Conservation (phyloP, 2,329 filamentous ascomycete genomes). For the Pestalotiopsis sp. region DNA sequence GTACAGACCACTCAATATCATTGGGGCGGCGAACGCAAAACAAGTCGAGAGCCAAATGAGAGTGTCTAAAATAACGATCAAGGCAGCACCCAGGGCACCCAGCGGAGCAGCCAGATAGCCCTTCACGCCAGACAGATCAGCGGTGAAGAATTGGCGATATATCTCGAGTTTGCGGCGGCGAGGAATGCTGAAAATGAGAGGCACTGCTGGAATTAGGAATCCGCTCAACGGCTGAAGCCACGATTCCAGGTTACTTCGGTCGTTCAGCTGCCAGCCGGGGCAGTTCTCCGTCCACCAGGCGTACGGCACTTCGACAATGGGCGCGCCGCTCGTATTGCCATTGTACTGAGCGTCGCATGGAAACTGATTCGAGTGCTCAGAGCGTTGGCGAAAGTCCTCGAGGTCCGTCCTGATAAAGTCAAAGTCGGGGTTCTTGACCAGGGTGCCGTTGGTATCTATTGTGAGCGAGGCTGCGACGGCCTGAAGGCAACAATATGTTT, state of each 20-base stretch:
- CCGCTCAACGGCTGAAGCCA: conserved; percentile 11
- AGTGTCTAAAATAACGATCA: conserved; percentile 5
- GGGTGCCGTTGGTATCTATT: neutral
- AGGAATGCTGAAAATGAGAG: conserved; percentile 8
- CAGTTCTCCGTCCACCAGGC: conserved; percentile 2
- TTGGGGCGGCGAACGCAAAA: conserved; percentile 9
- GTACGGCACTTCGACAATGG: conserved; percentile 1
- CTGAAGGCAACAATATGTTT: conserved; percentile 7
- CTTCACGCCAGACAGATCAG: conserved; percentile 5
- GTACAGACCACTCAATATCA: conserved; percentile 8
- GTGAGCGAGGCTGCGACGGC: neutral
- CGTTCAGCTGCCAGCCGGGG: conserved; percentile 6
- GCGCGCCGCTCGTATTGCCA: neutral
- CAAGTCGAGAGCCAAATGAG: conserved; percentile 10
- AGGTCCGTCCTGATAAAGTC: neutral
- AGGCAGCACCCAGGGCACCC: conserved; percentile 1
- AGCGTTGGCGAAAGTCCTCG: neutral
- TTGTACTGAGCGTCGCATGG: conserved; percentile 4
- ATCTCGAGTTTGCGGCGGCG: conserved; percentile 6
- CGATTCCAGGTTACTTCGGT: conserved; percentile 3
- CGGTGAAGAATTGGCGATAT: conserved; percentile 10
- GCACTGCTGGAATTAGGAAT: conserved; percentile 2
- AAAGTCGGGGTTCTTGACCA: neutral
- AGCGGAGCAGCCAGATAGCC: conserved; percentile 5
- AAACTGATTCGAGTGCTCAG: neutral